Conservation (phyloP, 176 grass and related monocot species). For the Saccharum spontaneum region DNA sequence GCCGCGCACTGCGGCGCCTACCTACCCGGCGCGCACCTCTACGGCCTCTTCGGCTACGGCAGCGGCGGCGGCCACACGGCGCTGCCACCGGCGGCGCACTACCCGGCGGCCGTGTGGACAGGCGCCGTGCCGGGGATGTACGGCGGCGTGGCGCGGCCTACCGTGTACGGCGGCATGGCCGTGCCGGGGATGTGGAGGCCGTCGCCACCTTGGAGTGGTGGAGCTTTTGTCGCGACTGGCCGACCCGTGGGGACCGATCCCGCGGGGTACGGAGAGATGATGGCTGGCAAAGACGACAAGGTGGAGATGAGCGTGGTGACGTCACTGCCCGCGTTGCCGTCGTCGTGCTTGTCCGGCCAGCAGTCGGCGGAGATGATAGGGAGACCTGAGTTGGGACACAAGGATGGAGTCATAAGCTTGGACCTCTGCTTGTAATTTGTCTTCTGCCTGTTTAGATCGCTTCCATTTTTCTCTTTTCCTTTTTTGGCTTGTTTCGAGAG, state of each 20-base stretch:
- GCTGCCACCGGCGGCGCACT: conserved; percentile 22
- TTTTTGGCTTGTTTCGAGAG: background rate
- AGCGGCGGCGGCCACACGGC: conserved; percentile 4
- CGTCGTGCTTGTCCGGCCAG: conserved; percentile 39
- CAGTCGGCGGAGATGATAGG: conserved; percentile 48
- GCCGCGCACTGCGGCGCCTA: conserved; percentile 53
- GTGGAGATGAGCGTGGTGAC: conserved; percentile 31
- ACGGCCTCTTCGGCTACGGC: conserved; percentile 69
- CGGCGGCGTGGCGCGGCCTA: conserved; percentile 14
- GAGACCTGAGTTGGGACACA: conserved; percentile 40
- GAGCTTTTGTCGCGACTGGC: conserved; percentile 26
- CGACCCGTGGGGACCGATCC: background rate
- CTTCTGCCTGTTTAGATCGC: background rate
- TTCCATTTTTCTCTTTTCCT: background rate
- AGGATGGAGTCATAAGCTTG: conserved; percentile 65
- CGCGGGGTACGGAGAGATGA: background rate
- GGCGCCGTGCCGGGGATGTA: conserved; percentile 27
- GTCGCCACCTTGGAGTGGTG: background rate
- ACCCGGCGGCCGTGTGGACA: conserved; percentile 44
- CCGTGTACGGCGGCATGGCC: conserved; percentile 41
- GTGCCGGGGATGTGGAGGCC: conserved; percentile 48
- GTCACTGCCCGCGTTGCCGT: conserved; percentile 31
- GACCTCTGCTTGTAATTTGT: conserved; percentile 70
- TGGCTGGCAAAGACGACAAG: conserved; percentile 12
- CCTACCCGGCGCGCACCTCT: conserved; percentile 32